Conservation (phyloP, 768 basidiomycete species). For the Cyclocybe cylindracea region DNA sequence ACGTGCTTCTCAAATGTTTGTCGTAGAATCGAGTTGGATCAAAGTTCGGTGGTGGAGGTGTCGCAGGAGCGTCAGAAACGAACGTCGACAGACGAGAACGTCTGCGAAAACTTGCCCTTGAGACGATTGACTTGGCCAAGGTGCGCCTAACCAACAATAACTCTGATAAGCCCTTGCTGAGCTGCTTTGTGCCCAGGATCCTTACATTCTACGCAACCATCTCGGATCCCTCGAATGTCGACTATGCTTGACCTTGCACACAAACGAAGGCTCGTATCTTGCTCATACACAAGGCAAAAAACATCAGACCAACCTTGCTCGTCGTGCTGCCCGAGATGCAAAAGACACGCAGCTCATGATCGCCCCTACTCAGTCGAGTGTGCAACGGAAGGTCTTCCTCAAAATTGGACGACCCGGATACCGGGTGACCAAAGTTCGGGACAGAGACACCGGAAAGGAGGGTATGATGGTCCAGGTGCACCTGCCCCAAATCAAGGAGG, state of each 20-base stretch:
- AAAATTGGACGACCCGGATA: conserved; percentile 97
- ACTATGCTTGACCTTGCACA: conserved; percentile 95
- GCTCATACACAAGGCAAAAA: conserved; percentile 99
- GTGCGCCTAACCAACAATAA: conserved; percentile 39
- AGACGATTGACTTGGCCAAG: conserved; percentile 98
- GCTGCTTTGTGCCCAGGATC: conserved; percentile 54
- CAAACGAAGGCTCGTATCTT: conserved; percentile 99
- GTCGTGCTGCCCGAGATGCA: conserved; percentile 95
- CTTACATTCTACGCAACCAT: conserved; percentile 98
- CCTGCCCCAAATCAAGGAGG: conserved; percentile 90
- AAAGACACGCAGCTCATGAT: conserved; percentile 93
- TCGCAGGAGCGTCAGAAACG: conserved; percentile 91
- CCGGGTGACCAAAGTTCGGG: conserved; percentile 95
- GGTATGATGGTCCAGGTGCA: conserved; percentile 98
- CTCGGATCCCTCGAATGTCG: conserved; percentile 98
- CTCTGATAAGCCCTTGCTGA: conserved; percentile 27
- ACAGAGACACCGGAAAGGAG: conserved; percentile 86
- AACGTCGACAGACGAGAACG: conserved; percentile 96
- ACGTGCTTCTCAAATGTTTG: conserved; percentile 2
- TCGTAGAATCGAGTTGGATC: conserved; percentile 91
- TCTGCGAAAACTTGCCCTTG: conserved; percentile 90
- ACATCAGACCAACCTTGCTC: conserved; percentile 97
- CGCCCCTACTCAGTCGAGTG: conserved; percentile 72
- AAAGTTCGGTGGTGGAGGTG: conserved; percentile 95
- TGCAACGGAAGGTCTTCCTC: conserved; percentile 92